Conservation (phyloP, 1,139 yeast species). For the Candida tropicalis region DNA sequence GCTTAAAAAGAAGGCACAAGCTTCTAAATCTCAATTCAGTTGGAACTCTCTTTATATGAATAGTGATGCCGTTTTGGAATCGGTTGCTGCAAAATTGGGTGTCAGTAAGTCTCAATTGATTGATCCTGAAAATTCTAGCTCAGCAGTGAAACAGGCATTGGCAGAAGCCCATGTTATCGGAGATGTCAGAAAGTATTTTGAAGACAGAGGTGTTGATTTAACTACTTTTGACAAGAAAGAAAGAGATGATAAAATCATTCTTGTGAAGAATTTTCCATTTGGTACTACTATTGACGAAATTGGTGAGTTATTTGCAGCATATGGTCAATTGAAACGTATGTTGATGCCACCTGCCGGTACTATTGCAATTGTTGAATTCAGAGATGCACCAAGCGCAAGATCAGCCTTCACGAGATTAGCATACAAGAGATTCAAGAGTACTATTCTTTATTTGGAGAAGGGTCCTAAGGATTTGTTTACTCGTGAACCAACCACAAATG, state of each 20-base stretch:
- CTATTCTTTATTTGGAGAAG: conserved; percentile 86
- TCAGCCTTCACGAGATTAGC: conserved; percentile 88
- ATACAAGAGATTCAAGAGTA: conserved; percentile 82
- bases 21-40: conserved; percentile 81
- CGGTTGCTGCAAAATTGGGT: conserved; percentile 86
- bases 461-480: conserved; percentile 87
- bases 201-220: conserved; percentile 81
- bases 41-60: conserved; percentile 96
- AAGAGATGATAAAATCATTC: conserved; percentile 77
- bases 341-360: conserved; percentile 98
- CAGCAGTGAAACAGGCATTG: conserved; percentile 96
- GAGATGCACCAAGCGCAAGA: conserved; percentile 83
- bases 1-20: conserved; percentile 79
- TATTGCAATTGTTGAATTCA: conserved; percentile 90
- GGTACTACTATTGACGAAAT: conserved; percentile 82
- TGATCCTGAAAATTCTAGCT: conserved; percentile 82
- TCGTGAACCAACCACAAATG: conserved; percentile 52
- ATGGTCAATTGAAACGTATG: conserved; percentile 78
- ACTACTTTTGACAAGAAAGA: conserved; percentile 70
- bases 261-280: conserved; percentile 88
- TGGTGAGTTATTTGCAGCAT: conserved; percentile 75
- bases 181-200: conserved; percentile 86
- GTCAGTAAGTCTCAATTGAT: conserved; percentile 79
- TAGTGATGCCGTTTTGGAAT: conserved; percentile 87
- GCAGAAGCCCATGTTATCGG: conserved; percentile 97